Conservation (phyloP, 2,329 filamentous ascomycete genomes). For the Aspergillus felis region DNA sequence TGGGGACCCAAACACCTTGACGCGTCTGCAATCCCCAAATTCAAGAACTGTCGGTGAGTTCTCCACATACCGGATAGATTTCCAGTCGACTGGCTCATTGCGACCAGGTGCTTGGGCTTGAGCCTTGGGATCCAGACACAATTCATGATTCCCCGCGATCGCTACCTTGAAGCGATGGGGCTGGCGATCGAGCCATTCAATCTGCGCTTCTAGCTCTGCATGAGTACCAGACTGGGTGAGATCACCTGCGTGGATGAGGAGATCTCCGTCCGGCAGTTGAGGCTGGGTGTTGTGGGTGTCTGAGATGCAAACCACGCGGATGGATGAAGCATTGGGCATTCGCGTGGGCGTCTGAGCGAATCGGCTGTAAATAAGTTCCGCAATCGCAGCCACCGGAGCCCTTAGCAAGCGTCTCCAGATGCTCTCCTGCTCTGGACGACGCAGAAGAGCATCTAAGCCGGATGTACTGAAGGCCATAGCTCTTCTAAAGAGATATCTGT, state of each 20-base stretch:
- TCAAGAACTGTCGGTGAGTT: background rate
- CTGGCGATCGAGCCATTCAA: constrained; percentile 69
- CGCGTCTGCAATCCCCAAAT: background rate
- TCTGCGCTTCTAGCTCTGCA: constrained; percentile 65
- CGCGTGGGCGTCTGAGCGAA: background rate
- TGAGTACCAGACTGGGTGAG: constrained; percentile 60
- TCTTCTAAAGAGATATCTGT: too few species aligned
- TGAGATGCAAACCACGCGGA: constrained; percentile 21
- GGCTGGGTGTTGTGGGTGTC: constrained; percentile 27
- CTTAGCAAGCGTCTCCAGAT: background rate
- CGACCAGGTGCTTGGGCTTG: background rate
- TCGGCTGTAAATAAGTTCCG: background rate
- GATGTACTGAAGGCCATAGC: constrained; percentile 28
- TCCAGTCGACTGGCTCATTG: background rate
- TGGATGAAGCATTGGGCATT: background rate
- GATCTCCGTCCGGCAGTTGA: constrained; percentile 29
- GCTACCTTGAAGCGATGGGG: constrained; percentile 74
- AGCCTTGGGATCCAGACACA: constrained; percentile 59
- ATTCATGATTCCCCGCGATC: constrained; percentile 81
- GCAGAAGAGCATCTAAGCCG: background rate
- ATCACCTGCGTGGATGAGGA: constrained; percentile 42
- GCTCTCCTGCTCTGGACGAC: constrained; percentile 1
- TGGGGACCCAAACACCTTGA: constrained; percentile 67
- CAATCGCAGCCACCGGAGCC: background rate
- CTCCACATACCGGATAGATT: background rate